Conservation (phyloP, 1,139 yeast species). For the Yamadazyma dushanensis region DNA sequence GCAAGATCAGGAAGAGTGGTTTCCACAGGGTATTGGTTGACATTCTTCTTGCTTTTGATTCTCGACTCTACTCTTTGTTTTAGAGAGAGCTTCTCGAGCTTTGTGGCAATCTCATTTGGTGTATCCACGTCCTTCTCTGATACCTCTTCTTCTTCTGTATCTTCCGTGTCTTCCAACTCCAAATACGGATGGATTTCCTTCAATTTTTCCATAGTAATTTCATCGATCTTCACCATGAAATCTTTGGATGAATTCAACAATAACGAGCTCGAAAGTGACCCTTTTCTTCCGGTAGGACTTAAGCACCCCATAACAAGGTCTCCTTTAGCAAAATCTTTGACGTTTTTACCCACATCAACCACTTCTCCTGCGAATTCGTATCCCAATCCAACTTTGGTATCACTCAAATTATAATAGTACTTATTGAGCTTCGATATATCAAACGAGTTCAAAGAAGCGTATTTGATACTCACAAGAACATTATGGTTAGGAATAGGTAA, state of each 20-base stretch:
- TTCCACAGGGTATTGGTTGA: slow-evolving; percentile 7
- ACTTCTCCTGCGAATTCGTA: slow-evolving; percentile 43
- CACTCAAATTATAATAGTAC: slow-evolving; percentile 38
- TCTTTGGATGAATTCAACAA: slow-evolving; percentile 37
- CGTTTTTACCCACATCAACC: slow-evolving; percentile 31
- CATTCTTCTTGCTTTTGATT: slow-evolving; percentile 6
- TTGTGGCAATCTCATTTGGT: background rate
- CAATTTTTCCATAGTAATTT: slow-evolving; percentile 23
- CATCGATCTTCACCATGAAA: slow-evolving; percentile 29
- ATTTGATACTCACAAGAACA: slow-evolving; percentile 39
- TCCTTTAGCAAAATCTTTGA: slow-evolving; percentile 28
- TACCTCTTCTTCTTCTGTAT: background rate
- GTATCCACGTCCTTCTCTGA: background rate
- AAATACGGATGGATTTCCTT: slow-evolving; percentile 18
- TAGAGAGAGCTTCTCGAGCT: background rate
- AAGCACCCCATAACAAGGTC: slow-evolving; percentile 39
- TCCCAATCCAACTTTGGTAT: slow-evolving; percentile 43
- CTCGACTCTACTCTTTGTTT: slow-evolving; percentile 1
- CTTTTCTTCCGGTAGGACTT: slow-evolving; percentile 35
- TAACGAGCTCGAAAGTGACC: slow-evolving; percentile 37
- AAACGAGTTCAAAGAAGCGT: slow-evolving; percentile 38
- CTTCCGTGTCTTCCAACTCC: slow-evolving; percentile 1
- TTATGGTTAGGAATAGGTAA: slow-evolving; percentile 34
- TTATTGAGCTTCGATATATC: slow-evolving; percentile 41
- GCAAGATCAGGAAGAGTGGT: slow-evolving; percentile 30